Conservation (phyloP, 2,329 filamentous ascomycete species). For the Sclerotinia glacialis region DNA sequence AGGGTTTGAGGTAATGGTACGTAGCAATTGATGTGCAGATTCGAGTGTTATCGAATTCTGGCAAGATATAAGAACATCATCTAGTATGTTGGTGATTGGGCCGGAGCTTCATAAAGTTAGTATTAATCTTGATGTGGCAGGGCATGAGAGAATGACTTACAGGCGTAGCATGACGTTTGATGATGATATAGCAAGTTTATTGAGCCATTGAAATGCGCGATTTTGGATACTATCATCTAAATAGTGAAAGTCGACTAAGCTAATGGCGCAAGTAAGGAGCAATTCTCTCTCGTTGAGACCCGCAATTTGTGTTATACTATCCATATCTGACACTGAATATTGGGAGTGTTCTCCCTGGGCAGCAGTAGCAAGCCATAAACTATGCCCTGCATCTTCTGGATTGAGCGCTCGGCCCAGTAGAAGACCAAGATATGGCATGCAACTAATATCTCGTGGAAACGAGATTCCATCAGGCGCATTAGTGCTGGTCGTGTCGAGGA, state of each 20-base stretch:
- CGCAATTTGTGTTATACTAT: conserved; percentile 44
- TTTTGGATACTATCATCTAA: conserved; percentile 62
- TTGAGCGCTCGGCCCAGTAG: conserved; percentile 56
- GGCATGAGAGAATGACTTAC: conserved; percentile 44
- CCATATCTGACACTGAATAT: conserved; percentile 43
- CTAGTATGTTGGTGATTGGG: conserved; percentile 56
- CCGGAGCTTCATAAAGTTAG: conserved; percentile 46
- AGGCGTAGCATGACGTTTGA: conserved; percentile 57
- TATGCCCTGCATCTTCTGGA: conserved; percentile 60
- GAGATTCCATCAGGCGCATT: conserved; percentile 32
- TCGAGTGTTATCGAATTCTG: conserved; percentile 59
- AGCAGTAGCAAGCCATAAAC: conserved; percentile 53
- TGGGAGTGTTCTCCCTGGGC: conserved; percentile 38
- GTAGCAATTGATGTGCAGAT: conserved; percentile 58
- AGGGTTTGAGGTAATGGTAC: conserved; percentile 54
- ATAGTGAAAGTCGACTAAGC: conserved; percentile 64
- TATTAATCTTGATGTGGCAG: background rate
- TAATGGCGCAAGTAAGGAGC: conserved; percentile 60
- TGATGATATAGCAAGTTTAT: conserved; percentile 52
- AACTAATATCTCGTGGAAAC: conserved; percentile 37
- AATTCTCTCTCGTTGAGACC: conserved; percentile 59
- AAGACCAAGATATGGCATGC: conserved; percentile 56
- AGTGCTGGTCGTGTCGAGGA: conserved; percentile 52
- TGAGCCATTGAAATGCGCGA: conserved; percentile 58
- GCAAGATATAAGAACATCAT: conserved; percentile 58